phyloP scores from a whole-genome alignment of 176 grass and related monocot species.

The Triticum dicoccoides region DNA sequence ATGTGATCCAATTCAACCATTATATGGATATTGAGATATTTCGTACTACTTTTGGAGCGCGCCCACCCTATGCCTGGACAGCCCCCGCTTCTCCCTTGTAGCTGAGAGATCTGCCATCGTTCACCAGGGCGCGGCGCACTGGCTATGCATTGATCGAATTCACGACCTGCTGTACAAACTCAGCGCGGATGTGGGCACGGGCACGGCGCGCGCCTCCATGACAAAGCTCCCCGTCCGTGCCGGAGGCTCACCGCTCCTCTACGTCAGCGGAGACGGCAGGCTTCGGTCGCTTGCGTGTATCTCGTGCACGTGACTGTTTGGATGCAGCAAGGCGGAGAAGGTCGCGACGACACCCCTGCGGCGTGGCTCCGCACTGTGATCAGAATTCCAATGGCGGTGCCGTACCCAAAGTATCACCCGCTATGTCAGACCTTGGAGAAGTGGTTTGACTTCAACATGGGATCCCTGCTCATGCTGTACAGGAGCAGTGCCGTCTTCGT shows the following conservation, averaged over 20 bases:
- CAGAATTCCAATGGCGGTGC: neutral
- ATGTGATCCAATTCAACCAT: too few relatives aligned
- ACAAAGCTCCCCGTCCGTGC: neutral
- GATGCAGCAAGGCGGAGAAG: neutral
- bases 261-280: neutral
- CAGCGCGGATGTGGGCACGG: neutral
- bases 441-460: neutral
- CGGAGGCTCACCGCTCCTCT: neutral
- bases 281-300: neutral
- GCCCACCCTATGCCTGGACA: neutral
- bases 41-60: neutral
- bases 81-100: neutral
- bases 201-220: neutral
- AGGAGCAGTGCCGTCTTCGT: neutral
- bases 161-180: neutral
- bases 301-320: neutral
- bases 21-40: too few relatives aligned
- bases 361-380: conserved; percentile 2
- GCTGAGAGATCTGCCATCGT: neutral
- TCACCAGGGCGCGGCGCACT: neutral
- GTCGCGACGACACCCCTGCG: neutral
- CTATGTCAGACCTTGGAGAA: neutral
- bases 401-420: too few relatives aligned
- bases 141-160: neutral
- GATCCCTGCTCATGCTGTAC: neutral